Evolutionary conservation across 2,329 filamentous ascomycete species (phyloP), one percentile per base, ranked within the genome.

Genomic region (Tricladium varicosporioides): DNA sequence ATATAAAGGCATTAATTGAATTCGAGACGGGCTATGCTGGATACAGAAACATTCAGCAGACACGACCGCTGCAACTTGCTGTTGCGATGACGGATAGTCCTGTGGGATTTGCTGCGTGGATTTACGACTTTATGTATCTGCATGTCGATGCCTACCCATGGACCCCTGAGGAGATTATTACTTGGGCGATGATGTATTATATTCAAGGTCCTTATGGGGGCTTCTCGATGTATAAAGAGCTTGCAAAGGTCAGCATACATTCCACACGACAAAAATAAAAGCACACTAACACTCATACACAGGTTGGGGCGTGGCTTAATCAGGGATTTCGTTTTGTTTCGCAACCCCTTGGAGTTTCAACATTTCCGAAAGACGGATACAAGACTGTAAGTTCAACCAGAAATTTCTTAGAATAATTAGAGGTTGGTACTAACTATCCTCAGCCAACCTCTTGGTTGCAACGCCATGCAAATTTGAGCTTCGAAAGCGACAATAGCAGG

Each of bases 41-140:
- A 2, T 60, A 57, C 43, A 31, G 43, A 9, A 45, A 48, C 15
- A 46, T 60, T 14, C 51, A 60, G n/a, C 47, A 50, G 1, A 53
- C 48, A 9, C 40, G 44, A 5, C 58, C 58, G 5, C 33, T 52
- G 9, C 32, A 27, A 11, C n/a, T 57, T 5, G 48, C 16, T 2
- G 16, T 51, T 70, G 69, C 57, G 1, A 58, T 73, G 10, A 61
- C 64, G 2, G 72, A 74, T 62, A 69, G 64, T 10, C 72, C 72
- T 2, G 61, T 72, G 1, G 72, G 68, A 2, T 62, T 67, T 10
- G 58, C 64, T 8, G 66, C 63, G 16, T 72, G 65, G 69, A 68
- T 70, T 8, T 60, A 64, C 7, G 64, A 69, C 47, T 40, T 45
- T 4, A 55, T 60, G 46, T 27, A 27, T 27, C 7, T 27, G 22